phyloP scores from a whole-genome alignment of 371 early-diverging fungal genomes.

The Zopfochytrium polystomum region DNA sequence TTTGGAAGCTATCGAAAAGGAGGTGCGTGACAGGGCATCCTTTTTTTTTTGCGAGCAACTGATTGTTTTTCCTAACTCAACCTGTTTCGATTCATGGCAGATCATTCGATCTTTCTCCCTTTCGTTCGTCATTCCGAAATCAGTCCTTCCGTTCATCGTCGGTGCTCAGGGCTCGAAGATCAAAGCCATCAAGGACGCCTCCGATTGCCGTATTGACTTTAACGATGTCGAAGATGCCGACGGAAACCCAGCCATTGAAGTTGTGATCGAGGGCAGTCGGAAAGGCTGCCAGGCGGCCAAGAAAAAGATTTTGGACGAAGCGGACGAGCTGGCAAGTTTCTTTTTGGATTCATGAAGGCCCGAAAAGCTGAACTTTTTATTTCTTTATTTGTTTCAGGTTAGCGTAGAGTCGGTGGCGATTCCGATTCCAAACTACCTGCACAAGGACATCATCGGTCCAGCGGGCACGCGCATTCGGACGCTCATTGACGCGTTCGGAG shows the following conservation, averaged over 20 bases:
- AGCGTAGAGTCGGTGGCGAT: constrained; percentile 39
- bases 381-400: constrained; percentile 15
- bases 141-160: constrained; percentile 65
- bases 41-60: background rate
- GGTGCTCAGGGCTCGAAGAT: constrained; percentile 68
- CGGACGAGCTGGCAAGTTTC: constrained; percentile 50
- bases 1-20: constrained; percentile 59
- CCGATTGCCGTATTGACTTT: constrained; percentile 66
- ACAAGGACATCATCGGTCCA: constrained; percentile 75
- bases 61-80: background rate
- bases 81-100: constrained; percentile 18
- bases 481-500: constrained; percentile 64
- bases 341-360: constrained; percentile 28
- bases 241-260: constrained; percentile 40
- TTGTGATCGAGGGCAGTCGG: constrained; percentile 77
- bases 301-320: constrained; percentile 63
- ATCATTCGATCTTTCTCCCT: constrained; percentile 43
- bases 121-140: constrained; percentile 60
- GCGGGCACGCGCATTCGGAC: constrained; percentile 67
- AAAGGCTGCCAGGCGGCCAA: constrained; percentile 73
- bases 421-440: constrained; percentile 59
- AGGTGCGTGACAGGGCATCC: constrained; percentile 42
- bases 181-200: constrained; percentile 61
- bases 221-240: constrained; percentile 37
- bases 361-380: constrained; percentile 1